These are phyloP conservation scores for Triglochin maritima DNA, from an alignment of 106 monocot genomes.

Conservation along the genomic window DNA sequence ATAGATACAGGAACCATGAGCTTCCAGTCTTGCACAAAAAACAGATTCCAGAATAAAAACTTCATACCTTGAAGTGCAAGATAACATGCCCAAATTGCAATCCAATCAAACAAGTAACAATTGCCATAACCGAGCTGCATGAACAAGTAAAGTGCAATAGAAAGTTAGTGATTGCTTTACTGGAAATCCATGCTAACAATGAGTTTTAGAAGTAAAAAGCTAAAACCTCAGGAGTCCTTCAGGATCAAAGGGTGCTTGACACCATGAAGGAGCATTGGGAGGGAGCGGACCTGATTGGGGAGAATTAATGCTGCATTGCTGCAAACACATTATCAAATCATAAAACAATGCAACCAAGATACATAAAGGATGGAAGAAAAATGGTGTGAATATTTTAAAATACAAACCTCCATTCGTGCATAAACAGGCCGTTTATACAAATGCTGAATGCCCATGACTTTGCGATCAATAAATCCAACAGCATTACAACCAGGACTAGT, in stretches of 20 bases:
- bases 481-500: slow-evolving; percentile 92
- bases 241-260: too few species aligned
- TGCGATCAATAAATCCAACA: slow-evolving; percentile 87
- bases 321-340: not conserved
- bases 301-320: slow-evolving; percentile 78
- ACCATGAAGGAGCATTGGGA: slow-evolving; percentile 46
- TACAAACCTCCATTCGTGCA: slow-evolving; percentile 41
- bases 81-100: slow-evolving; percentile 41
- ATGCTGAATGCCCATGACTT: slow-evolving; percentile 60
- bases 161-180: not conserved
- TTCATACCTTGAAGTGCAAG: slow-evolving; percentile 55
- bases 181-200: slow-evolving; percentile 31
- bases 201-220: slow-evolving; percentile 74
- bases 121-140: slow-evolving; percentile 76
- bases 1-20: not conserved
- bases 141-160: not conserved
- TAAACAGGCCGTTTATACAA: slow-evolving; percentile 54
- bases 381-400: not conserved
- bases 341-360: not conserved
- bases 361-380: not conserved
- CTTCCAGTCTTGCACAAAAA: not conserved
- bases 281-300: slow-evolving; percentile 80
- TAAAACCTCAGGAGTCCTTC: slow-evolving; percentile 43
- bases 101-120: slow-evolving; percentile 84
- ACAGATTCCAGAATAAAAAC: not conserved